Base-by-base conservation (phyloP, 1,284 basidiomycete species). In the Marasmius sp. region DNA sequence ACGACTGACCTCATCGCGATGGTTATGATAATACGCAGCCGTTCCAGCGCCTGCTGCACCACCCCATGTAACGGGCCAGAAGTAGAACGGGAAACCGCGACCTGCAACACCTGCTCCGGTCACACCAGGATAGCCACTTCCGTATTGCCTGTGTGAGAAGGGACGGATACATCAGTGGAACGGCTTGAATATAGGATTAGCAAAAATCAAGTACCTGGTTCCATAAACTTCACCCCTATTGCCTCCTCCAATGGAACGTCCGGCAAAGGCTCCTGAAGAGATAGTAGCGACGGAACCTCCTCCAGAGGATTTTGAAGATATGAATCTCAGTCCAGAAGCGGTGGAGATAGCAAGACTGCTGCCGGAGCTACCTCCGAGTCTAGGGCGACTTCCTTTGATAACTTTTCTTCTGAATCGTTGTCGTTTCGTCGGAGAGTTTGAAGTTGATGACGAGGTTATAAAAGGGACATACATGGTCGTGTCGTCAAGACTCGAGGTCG, bases 41-140 rank as follows among this genome's bases (percentile, higher is more conserved):
- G 73, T 69, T 6, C 75, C 75, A 18, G 70, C 73, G 1, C 74
- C 76, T 39, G 69, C 66, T 1, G 70, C 72, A 33, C 73, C 72
- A 34, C 83, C 82, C 78, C 82, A 87, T 11, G 79, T 77, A 7
- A 88, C 62, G 1, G 85, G 86, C 84, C 85, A 87, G 71, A 85
- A 87, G 57, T 72, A 76, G 69, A 84, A 87, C 0, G 85, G 85
- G 67, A 86, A 86, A 1, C 77, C 77, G 10, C 78, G 76, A 9
- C 76, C 76, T 2, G 69, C 67, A 9, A 85, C 82, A 16, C 83
- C 81, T 47, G 80, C 74, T 8, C 71, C 72, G 2, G 72, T n/a
- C 1, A 74, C 51, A 5, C 79, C 79, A 54, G 85, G 85, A 71
- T 87, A 87, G 2, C 86, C 85, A 66, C 85, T 86, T 16, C 85